phyloP scores from a whole-genome alignment of 225 moss, liverwort and hornwort species.

The Polytrichum formosum region DNA sequence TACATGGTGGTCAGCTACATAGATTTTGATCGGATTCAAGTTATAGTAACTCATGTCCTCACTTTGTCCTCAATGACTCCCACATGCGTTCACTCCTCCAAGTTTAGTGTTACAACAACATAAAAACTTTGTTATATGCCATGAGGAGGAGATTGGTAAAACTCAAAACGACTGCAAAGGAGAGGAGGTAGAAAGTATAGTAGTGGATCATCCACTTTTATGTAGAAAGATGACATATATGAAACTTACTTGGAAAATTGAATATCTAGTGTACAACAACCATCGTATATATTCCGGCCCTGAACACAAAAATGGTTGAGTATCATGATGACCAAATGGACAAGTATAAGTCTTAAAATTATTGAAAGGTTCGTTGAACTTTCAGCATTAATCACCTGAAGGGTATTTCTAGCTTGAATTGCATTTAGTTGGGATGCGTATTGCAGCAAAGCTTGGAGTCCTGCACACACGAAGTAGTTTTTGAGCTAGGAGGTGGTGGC shows the following conservation, averaged over 20 bases:
- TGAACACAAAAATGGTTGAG: constrained; percentile 21
- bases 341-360: too few species aligned
- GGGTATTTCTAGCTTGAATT: constrained; percentile 83
- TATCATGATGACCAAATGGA: too few species aligned
- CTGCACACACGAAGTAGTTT: constrained; percentile 35
- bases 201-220: constrained; percentile 10
- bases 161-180: too few species aligned
- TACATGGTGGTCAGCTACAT: too few species aligned
- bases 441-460: constrained; percentile 91
- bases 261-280: constrained; percentile 96
- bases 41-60: too few species aligned
- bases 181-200: neutral
- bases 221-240: neutral
- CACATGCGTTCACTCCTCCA: too few species aligned
- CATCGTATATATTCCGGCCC: constrained; percentile 97
- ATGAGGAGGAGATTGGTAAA: too few species aligned
- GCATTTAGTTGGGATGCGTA: constrained; percentile 80
- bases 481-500: too few species aligned
- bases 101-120: too few species aligned
- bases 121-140: too few species aligned
- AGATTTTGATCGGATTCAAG: too few species aligned
- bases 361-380: neutral
- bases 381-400: constrained; percentile 50
- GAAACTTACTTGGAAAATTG: constrained; percentile 87
- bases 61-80: too few species aligned